Evolutionary conservation across 495 filamentous ascomycete species (phyloP), one percentile per base, ranked within the genome.

Genomic region (Neurospora sp.): DNA sequence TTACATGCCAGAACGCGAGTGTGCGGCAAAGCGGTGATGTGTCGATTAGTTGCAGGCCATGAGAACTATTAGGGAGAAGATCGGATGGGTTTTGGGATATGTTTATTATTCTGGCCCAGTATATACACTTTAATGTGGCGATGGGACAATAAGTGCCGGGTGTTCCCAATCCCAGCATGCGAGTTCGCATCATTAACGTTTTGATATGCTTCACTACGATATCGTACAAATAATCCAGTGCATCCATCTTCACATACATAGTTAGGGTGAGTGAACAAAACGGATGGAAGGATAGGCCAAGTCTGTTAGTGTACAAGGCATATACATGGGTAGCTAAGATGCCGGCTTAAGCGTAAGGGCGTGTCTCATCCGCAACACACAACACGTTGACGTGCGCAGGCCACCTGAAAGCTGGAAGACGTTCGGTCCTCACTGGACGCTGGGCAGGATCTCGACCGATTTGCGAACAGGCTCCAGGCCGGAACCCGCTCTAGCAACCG

Each of bases 381-480:
- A 19, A 62, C 54, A 31, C 13, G 5, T 62, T 62, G 28, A 17
- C 13, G 21, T 62, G 54, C 28, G 28, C 28, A 28, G 28, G 54
- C 28, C 21, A 34, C 28, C 13, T 34, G 24, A 62, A 34, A 19
- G 5, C 3, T 62, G 28, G 28, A 34, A 34, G 24, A 34, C 24
- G 7, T 34, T 62, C 15, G 54, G 15, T 62, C 28, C 28, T 62
- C 54, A 62, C 54, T 62, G 24, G 15, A 13, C 54, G 54, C 54
- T 77, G 1, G 81, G 76, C 7, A 83, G 73, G 28, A 84, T 79
- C 69, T 80, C 71, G n/a, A 84, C 72, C 15, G 62, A 39, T 42
- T 81, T 81, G 5, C 70, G 40, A 28, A 85, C 75, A 40, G 81
- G 79, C 43, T 80, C 74, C 3, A 79, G 15, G 11, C 21, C 31